Evolutionary conservation across 495 filamentous ascomycete species (phyloP), one percentile per base, ranked within the genome.

Genomic region (Talaromyces borbonicus): DNA sequence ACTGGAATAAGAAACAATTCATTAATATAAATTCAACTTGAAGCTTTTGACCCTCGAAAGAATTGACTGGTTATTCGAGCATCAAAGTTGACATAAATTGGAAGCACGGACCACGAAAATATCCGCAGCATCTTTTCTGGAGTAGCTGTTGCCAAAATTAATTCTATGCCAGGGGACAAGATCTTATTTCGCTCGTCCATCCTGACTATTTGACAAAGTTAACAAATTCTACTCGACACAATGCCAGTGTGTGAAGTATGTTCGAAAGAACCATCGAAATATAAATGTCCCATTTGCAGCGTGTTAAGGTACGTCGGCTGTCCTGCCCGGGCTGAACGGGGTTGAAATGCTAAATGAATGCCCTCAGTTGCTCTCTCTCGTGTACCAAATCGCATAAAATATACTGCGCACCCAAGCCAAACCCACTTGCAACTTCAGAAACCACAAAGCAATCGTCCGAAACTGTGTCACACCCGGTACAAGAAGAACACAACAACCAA

Each of bases 311-410:
- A 74, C 49, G 67, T 55, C 6, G 23, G 14, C 29, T 24, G 9
- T 33, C 12, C 11, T 14, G 4, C 24, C 8, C 9, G 4, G n/a
- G 4, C 26, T 19, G 19, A 24, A n/a, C 18, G n/a, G 12, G 11
- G 7, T 9, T 9, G 5, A 19, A 15, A 35, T 22, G n/a, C 30
- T 35, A 12, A 16, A 39, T 22, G 29, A 12, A n/a, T 19, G 35
- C 3, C 16, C 26, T 6, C 11, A 88, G 84, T 55, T 88, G 84
- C 53, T 87, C 83, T 1, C 68, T 85, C 36, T 62, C 71, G 19
- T 88, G 84, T 60, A 83, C 75, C 46, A 77, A 74, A 51, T 60
- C 69, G 22, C 84, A 88, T 65, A 81, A 72, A 54, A 68, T 69
- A 31, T 69, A 68, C 46, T 71, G 68, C 49, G 59, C 66, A 18